phyloP scores from a whole-genome alignment of 202 grass and related monocot species.

The Cymbopogon flexuosus region DNA sequence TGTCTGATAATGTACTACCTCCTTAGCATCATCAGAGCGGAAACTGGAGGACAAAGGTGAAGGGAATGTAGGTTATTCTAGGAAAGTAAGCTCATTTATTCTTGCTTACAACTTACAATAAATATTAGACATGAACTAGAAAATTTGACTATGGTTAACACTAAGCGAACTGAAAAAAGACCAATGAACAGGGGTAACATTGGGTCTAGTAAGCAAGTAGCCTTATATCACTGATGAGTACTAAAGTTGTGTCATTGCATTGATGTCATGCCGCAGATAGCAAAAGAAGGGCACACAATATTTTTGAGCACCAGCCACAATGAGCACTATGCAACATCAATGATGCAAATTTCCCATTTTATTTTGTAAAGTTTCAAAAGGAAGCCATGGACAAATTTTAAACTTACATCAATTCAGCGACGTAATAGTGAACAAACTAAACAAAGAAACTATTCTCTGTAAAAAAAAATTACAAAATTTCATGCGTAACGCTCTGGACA shows the following conservation, averaged over 20 bases:
- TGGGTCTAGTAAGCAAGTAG: background rate
- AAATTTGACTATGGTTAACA: background rate
- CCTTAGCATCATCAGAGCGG: conserved; percentile 48
- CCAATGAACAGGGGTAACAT: background rate
- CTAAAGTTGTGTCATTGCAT: background rate
- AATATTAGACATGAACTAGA: background rate
- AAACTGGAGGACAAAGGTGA: conserved; percentile 44
- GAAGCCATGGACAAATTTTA: background rate
- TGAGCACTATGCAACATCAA: background rate
- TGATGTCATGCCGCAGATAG: background rate
- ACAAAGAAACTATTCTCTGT: background rate
- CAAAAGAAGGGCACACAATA: background rate
- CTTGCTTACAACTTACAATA: background rate
- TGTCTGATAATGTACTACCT: conserved; percentile 71
- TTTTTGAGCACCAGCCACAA: background rate
- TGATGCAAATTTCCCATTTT: background rate
- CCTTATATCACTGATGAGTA: background rate
- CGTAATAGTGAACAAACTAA: background rate
- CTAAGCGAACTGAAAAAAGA: background rate
- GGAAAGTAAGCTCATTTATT: background rate
- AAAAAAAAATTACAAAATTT: background rate
- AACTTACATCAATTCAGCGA: background rate
- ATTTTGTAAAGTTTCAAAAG: background rate
- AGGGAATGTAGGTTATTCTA: conserved; percentile 15
- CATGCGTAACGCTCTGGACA: background rate